Evolutionary conservation across 495 filamentous ascomycete genomes (phyloP), one percentile per base, ranked within the genome.

Genomic region (Penicillium riverlandense): DNA sequence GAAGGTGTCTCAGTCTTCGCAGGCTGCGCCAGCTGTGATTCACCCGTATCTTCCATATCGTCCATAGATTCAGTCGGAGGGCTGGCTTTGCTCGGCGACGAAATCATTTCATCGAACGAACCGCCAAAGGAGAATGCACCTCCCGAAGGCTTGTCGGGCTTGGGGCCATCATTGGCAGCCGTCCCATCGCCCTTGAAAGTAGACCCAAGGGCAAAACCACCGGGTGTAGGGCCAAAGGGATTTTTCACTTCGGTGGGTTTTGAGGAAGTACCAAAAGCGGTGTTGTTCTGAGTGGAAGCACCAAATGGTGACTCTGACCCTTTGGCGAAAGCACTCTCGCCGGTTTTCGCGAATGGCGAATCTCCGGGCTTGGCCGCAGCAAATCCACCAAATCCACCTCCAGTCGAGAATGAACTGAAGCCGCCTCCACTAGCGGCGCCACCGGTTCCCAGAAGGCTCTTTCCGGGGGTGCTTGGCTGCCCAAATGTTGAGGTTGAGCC

Each of bases 141-240:
- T 1, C 55, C 50, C 33, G 61, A 61, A 11, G 63, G 46, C 40
- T 69, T 68, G 11, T 65, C 66, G 13, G 75, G 62, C 32, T 78
- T 75, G 8, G 79, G 71, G 13, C 62, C 63, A 49, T 84, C 80
- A 48, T 84, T 80, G 38, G 75, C 77, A 16, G 76, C 76, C 40
- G 73, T 67, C 8, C 74, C 75, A 56, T 95, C 90, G 28, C 72
- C 72, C 60, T 92, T 89, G 65, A 96, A 96, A 11, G 80, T 84
- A 35, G 84, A 86, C 2, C 77, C 82, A 14, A 96, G 72, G 16
- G 80, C 79, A 58, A 96, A 96, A 0, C 76, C 72, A 40, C 63
- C 51, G 11, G 49, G 37, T 8, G 69, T 65, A 30, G 70, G 58
- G 11, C 82, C 79, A 58, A 89, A 83, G 6, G 63, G 58, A 8